These are phyloP conservation scores for Aspergillus sp. DNA, from an alignment of 2,329 filamentous ascomycete species.

Conservation along the genomic window DNA sequence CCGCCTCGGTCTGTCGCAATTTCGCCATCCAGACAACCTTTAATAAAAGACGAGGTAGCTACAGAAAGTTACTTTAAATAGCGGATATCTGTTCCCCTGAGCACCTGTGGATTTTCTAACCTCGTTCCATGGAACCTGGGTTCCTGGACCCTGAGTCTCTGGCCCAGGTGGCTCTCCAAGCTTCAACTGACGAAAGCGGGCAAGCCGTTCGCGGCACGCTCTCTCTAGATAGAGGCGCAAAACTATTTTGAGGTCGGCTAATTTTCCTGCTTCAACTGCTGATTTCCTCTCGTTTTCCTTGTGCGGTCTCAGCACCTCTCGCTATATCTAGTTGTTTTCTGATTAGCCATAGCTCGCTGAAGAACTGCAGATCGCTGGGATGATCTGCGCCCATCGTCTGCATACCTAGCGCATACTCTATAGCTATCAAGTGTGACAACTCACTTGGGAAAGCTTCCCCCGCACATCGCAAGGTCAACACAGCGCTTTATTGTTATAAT, in stretches of 20 bases:
- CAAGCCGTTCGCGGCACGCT: slow-evolving; percentile 8
- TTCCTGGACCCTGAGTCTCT: neutral
- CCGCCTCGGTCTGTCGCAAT: neutral
- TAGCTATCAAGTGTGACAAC: neutral
- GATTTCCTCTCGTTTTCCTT: neutral
- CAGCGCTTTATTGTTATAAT: neutral
- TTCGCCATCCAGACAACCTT: neutral
- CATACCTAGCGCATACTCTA: neutral
- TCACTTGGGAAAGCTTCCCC: neutral
- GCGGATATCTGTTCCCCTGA: neutral
- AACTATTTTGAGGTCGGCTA: neutral
- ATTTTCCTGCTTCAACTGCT: neutral
- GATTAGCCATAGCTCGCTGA: neutral
- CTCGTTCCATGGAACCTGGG: neutral
- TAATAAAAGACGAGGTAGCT: neutral
- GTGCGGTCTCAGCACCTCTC: neutral
- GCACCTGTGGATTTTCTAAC: neutral
- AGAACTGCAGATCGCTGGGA: neutral
- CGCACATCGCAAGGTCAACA: neutral
- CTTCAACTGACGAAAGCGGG: slow-evolving; percentile 3
- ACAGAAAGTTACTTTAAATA: neutral
- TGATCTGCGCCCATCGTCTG: neutral
- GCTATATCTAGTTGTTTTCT: neutral
- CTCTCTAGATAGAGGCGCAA: neutral
- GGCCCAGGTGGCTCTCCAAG: neutral